Evolutionary conservation across 2,329 filamentous ascomycete genomes (phyloP), one percentile per base, ranked within the genome.

Genomic region (Trichoderma sp.): DNA sequence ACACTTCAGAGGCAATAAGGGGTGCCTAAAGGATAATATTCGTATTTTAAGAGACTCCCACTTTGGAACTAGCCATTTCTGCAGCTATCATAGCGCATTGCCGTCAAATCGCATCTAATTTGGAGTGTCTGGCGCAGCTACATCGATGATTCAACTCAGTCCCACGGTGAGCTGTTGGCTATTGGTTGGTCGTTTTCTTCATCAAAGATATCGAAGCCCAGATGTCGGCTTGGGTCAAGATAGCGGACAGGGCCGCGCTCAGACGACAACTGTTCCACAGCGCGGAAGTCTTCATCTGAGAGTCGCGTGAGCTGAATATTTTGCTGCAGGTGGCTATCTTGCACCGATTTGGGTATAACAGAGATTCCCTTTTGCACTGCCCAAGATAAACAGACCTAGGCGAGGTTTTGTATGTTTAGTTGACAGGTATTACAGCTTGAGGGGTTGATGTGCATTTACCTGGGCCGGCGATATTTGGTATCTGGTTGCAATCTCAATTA

Each of bases 341-440:
- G 62, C 33, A 65, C 62, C 1, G 62, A 65, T 43, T 65, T 65
- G 1, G 62, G 62, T 2, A 65, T 27, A 4, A 21, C 62, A 13
- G 62, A 52, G 8, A 65, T 40, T 10, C 52, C 62, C 7, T 57
- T 65, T 57, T 65, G 62, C 53, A 65, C 62, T 4, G 52, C 52
- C 62, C 62, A 65, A 14, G 62, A 65, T 35, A 65, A 47, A 37
- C 62, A 65, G 52, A 65, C 62, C 62, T 65, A 57, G 53, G n/a
- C 5, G 29, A 27, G 11, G 35, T 24, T 56, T 43, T 21, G 5
- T 5, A 14, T 14, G 11, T 21, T 29, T 29, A 21, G 19, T 53
- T 6, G 7, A 24, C 4, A 5, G 14, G 5, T 6, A 21, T 1
- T 29, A 5, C 13, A 21, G 29, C 29, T 14, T 6, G 49, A 5